Base-by-base conservation (phyloP, 2,329 filamentous ascomycete species). In the Diatrype stigma region DNA sequence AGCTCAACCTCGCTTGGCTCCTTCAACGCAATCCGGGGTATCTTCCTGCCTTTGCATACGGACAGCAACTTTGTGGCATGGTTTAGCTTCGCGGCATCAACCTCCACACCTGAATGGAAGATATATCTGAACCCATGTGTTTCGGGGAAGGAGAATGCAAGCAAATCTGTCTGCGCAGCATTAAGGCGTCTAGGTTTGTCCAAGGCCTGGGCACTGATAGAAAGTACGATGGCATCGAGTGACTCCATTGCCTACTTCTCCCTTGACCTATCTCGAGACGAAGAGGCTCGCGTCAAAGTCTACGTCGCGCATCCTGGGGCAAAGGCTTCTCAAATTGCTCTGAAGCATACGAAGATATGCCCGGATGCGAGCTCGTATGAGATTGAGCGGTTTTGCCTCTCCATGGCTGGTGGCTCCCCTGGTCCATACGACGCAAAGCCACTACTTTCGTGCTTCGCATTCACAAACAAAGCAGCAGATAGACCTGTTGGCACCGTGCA, bases 241-340 rank as follows among this genome's bases (percentile, higher is more conserved):
- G 56, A 58, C 14, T 56, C 48, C 5, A 48, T 58, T 26, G 21
- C 55, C 3, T 58, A 58, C 47, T 50, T 56, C 46, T 54, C 54
- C 7, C 51, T 58, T 5, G 52, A 53, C 40, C 53, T 2, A 35
- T 51, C 50, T 19, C 30, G 4, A 35, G 34, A 47, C 30, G 49
- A 48, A 2, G 46, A 54, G 16, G 56, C 26, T n/a, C n/a, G n/a
- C n/a, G n/a, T 49, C 23, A 54, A 58, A 17, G 56, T 58, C 14
- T 58, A 56, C 42, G 38, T 58, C 19, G 38, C 50, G 2, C 56
- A 58, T 45, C 34, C 34, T 6, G 32, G 45, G 11, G 40, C 51
- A 11, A 14, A 42, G 12, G 56, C 56, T 14, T 32, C 44, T 16
- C 19, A 28, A 1, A 49, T 58, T 22, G 56, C 56, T 11, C 22